Percentiles rank a stretch among this genome's conserved stretches.
Evolutionary conservation across 768 basidiomycete genomes (phyloP).

Genomic region (Lactifluus pinguis): DNA sequence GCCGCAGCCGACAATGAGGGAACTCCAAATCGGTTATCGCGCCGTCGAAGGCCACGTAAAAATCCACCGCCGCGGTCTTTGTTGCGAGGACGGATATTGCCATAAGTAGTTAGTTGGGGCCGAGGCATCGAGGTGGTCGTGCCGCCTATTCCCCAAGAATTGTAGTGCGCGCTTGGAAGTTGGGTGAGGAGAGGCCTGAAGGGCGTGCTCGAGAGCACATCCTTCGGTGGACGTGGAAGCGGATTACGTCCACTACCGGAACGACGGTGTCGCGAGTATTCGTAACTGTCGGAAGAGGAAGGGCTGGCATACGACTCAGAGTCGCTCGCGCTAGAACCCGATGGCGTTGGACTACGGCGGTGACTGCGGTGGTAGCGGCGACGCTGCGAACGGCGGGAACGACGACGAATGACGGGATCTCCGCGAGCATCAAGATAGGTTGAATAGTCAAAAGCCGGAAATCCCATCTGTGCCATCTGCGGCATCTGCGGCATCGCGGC

Average conservation of each 20-base stretch:
- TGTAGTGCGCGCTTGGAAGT: constrained; percentile 32
- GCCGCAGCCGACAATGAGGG: background rate
- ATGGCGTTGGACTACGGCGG: constrained; percentile 5
- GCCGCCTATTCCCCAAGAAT: constrained; percentile 20
- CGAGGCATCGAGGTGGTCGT: background rate
- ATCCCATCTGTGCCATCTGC: constrained; percentile 1
- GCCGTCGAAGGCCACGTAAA: background rate
- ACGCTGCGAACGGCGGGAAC: constrained; percentile 1
- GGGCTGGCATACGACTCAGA: constrained; percentile 1
- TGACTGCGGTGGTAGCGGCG: background rate
- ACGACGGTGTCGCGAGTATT: constrained; percentile 8
- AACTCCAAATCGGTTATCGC: background rate
- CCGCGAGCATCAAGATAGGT: background rate
- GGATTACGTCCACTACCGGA: constrained; percentile 35
- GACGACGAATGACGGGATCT: background rate
- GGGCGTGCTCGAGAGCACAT: constrained; percentile 49
- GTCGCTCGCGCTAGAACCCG: background rate
- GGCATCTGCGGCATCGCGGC: background rate
- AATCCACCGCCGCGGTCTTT: constrained; percentile 1
- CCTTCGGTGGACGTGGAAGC: constrained; percentile 52
- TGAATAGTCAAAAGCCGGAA: constrained; percentile 1
- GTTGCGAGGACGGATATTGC: background rate
- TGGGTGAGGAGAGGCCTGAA: constrained; percentile 44
- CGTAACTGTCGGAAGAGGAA: constrained; percentile 1
- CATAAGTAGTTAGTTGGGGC: background rate